Evolutionary conservation across 441 rosid species (phyloP).

Genomic region (Rhodomyrtus psidioides): DNA sequence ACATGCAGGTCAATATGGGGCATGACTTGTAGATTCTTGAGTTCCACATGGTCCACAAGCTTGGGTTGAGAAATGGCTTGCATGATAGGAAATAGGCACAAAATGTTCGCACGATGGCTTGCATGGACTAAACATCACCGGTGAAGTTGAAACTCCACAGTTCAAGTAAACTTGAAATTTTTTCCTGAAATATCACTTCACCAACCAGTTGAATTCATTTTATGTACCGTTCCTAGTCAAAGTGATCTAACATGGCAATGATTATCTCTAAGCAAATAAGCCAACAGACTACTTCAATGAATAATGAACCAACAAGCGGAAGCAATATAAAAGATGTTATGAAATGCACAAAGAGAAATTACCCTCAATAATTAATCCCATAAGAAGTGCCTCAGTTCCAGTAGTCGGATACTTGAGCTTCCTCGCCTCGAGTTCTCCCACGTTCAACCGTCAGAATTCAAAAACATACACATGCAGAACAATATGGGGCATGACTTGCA

Average conservation of each 20-base stretch:
- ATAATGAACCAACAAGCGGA: background rate
- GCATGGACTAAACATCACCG: background rate
- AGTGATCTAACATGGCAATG: background rate
- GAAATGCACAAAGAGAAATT: background rate
- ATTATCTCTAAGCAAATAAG: background rate
- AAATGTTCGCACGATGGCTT: background rate
- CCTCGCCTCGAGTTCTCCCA: constrained; percentile 74
- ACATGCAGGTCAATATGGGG: no score
- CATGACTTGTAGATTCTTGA: no score
- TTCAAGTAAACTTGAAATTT: background rate
- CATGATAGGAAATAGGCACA: background rate
- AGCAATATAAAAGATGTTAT: background rate
- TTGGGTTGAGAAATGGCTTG: no score
- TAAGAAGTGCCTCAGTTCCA: constrained; percentile 67
- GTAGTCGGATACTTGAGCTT: constrained; percentile 62
- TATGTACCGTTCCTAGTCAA: background rate
- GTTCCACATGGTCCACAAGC: no score
- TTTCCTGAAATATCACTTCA: background rate
- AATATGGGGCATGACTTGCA: no score
- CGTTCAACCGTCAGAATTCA: no score
- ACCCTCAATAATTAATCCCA: constrained; percentile 78
- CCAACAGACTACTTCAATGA: background rate
- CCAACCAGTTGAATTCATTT: background rate
- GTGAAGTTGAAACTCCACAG: background rate
- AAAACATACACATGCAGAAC: no score